Conservation (phyloP, 306 rosid genomes). For the Rosa lucieae region DNA sequence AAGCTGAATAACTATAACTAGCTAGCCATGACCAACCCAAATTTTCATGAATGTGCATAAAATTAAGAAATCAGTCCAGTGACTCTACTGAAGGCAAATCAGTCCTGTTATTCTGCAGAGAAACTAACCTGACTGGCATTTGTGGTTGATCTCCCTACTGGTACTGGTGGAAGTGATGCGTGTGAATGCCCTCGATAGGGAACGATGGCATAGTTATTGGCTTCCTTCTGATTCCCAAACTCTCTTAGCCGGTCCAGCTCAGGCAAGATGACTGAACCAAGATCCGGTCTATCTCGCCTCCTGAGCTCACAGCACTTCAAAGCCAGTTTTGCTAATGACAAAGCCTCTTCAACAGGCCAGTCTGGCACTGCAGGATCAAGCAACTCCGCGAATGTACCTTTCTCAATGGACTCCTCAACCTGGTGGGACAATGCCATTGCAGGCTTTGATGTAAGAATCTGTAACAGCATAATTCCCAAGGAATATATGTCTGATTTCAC, state of each 20-base stretch:
- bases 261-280: slow-evolving; percentile 55
- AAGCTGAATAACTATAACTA: background rate
- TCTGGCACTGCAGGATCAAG: slow-evolving; percentile 63
- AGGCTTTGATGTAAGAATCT: slow-evolving; percentile 65
- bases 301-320: slow-evolving; percentile 80
- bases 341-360: slow-evolving; percentile 73
- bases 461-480: slow-evolving; percentile 68
- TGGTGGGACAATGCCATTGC: slow-evolving; percentile 74
- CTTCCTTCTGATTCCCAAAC: slow-evolving; percentile 16
- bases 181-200: background rate
- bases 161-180: slow-evolving; percentile 23
- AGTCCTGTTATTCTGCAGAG: background rate
- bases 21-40: background rate
- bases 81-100: background rate
- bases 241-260: slow-evolving; percentile 53
- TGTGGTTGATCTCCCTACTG: slow-evolving; percentile 3
- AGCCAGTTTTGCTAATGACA: slow-evolving; percentile 59
- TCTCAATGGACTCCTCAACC: slow-evolving; percentile 53
- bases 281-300: slow-evolving; percentile 75
- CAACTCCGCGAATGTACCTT: slow-evolving; percentile 35
- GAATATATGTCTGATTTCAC: slow-evolving; percentile 91
- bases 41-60: background rate
- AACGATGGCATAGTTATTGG: background rate
- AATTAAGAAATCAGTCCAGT: background rate
- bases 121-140: slow-evolving; percentile 24